These are phyloP conservation scores for Stephania yunnanensis DNA, from an alignment of 164 flowering plant genomes.

Conservation along the genomic window DNA sequence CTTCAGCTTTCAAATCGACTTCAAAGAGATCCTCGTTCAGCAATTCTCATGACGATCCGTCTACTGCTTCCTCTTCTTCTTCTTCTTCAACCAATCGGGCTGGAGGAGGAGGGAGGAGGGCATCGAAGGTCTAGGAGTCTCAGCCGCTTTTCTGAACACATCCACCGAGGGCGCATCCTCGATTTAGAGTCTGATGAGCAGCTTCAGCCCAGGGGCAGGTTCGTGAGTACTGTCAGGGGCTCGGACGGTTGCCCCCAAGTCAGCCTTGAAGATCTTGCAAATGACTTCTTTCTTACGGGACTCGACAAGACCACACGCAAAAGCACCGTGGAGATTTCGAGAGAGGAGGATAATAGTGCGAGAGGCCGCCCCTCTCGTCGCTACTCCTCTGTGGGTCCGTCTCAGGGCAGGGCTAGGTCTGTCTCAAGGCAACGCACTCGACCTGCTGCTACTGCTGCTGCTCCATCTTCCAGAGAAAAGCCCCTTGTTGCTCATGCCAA, in stretches of 20 bases:
- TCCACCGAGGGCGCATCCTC: neutral
- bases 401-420: slow-evolving; percentile 75
- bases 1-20: slow-evolving; percentile 82
- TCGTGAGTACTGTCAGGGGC: slow-evolving; percentile 75
- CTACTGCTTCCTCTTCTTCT: slow-evolving; percentile 31
- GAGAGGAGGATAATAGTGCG: slow-evolving; percentile 6
- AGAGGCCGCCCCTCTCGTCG: slow-evolving; percentile 18
- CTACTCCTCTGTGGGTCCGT: slow-evolving; percentile 7
- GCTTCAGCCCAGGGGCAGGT: slow-evolving; percentile 44
- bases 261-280: slow-evolving; percentile 78
- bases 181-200: slow-evolving; percentile 22
- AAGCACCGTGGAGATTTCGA: slow-evolving; percentile 1
- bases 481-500: slow-evolving; percentile 14
- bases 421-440: slow-evolving; percentile 24
- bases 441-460: neutral
- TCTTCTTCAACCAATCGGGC: slow-evolving; percentile 31
- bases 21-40: slow-evolving; percentile 45
- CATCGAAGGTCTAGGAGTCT: slow-evolving; percentile 70
- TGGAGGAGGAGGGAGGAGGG: neutral
- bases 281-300: slow-evolving; percentile 41
- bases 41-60: slow-evolving; percentile 16
- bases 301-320: too few species aligned
- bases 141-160: slow-evolving; percentile 42
- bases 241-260: slow-evolving; percentile 76
- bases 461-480: neutral